Conservation (phyloP, 2,329 filamentous ascomycete species). For the Colletotrichum australisinense region DNA sequence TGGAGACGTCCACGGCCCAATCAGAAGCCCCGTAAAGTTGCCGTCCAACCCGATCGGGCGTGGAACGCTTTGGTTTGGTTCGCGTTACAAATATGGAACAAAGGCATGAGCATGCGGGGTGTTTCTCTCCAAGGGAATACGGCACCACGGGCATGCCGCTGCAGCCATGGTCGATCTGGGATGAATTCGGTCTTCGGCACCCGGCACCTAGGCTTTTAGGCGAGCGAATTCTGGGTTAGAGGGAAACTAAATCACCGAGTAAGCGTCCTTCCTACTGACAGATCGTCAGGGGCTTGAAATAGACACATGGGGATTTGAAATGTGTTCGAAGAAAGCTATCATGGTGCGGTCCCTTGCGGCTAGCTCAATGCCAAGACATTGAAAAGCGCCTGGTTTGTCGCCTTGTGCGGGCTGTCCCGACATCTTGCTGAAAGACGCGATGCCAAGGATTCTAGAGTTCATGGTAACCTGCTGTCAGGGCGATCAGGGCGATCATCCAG, state of each 20-base stretch:
- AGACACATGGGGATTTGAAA: neutral
- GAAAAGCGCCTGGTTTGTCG: neutral
- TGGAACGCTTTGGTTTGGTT: conserved; percentile 14
- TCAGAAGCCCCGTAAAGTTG: neutral
- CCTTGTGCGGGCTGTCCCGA: neutral
- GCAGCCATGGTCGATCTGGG: neutral
- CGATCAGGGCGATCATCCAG: conserved; percentile 3
- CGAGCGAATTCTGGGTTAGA: neutral
- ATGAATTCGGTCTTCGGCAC: neutral
- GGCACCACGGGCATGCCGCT: conserved; percentile 1
- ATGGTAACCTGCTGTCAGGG: neutral
- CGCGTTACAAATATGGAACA: conserved; percentile 30
- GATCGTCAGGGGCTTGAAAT: neutral
- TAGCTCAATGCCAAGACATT: neutral
- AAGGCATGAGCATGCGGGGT: conserved; percentile 1
- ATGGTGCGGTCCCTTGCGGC: neutral
- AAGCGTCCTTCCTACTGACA: neutral
- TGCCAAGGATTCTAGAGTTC: conserved; percentile 12
- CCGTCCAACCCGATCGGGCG: conserved; percentile 17
- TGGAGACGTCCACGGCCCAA: conserved; percentile 2
- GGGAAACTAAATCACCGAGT: neutral
- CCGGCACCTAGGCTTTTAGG: neutral
- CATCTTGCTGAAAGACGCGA: neutral
- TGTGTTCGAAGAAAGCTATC: neutral
- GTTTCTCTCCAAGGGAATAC: conserved; percentile 5